Percentiles rank a stretch among this genome's conserved stretches.
These are phyloP conservation scores for Diaporthe aspalathi DNA, from an alignment of 2,329 filamentous ascomycete genomes.

Conservation along the genomic window DNA sequence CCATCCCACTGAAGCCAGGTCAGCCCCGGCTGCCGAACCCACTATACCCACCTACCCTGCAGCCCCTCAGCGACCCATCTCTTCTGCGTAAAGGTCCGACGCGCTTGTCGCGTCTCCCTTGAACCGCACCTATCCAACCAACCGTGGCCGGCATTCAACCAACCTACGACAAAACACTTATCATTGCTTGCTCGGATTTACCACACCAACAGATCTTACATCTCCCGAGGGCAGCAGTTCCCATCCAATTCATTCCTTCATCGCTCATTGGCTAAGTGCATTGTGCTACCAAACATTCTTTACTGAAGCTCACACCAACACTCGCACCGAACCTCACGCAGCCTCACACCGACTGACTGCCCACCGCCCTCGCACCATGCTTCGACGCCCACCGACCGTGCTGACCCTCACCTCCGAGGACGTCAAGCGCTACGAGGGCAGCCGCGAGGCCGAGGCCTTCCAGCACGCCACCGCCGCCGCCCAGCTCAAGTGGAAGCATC, in stretches of 20 bases:
- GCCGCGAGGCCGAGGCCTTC: slow-evolving; percentile 56
- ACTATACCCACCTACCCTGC: background rate
- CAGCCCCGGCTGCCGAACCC: background rate
- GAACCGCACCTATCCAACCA: background rate
- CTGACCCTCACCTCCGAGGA: slow-evolving; percentile 77
- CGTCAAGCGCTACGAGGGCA: slow-evolving; percentile 76
- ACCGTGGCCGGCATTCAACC: background rate
- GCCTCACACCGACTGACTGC: background rate
- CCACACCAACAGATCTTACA: background rate
- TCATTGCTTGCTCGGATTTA: background rate
- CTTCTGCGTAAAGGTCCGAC: background rate
- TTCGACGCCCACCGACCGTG: slow-evolving; percentile 70
- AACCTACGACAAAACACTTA: slow-evolving; percentile 2
- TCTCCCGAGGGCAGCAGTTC: background rate
- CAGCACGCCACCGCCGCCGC: slow-evolving; percentile 30
- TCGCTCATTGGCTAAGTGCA: background rate
- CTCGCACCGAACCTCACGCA: background rate
- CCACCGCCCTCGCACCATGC: slow-evolving; percentile 43
- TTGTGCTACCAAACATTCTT: background rate
- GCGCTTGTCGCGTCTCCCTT: slow-evolving; percentile 10
- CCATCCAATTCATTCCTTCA: background rate
- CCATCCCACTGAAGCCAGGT: slow-evolving; percentile 5
- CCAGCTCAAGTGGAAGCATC: slow-evolving; percentile 19
- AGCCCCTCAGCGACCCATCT: background rate
- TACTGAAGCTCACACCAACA: background rate